Conservation (phyloP, 1,284 basidiomycete genomes). For the Pseudozyma hubeiensis region DNA sequence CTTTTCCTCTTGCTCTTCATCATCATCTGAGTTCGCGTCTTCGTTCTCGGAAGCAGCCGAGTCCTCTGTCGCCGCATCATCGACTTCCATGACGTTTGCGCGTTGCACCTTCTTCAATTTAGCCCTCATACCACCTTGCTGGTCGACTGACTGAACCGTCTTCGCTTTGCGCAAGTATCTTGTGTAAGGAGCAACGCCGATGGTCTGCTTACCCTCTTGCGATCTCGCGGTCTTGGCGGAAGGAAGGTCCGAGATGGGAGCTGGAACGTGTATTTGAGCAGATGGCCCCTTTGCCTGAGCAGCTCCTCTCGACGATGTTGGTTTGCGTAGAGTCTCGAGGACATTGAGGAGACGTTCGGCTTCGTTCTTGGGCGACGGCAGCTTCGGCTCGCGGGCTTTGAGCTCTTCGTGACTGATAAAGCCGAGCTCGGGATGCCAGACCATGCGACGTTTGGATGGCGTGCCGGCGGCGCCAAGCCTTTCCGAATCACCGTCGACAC, state of each 20-base stretch:
- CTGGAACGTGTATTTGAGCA: slow-evolving; percentile 40
- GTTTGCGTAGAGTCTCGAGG: slow-evolving; percentile 68
- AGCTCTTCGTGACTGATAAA: slow-evolving; percentile 64
- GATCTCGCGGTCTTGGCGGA: slow-evolving; percentile 6
- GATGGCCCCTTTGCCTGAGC: slow-evolving; percentile 25
- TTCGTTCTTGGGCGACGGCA: slow-evolving; percentile 68
- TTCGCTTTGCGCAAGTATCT: slow-evolving; percentile 50
- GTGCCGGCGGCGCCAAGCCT: slow-evolving; percentile 25
- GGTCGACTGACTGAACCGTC: slow-evolving; percentile 20
- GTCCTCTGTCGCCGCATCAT: slow-evolving; percentile 26
- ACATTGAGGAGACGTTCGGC: slow-evolving; percentile 69
- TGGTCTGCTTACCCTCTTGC: slow-evolving; percentile 14
- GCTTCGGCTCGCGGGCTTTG: slow-evolving; percentile 51
- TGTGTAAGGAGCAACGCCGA: slow-evolving; percentile 58
- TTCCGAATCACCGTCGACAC: slow-evolving; percentile 45
- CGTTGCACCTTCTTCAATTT: slow-evolving; percentile 30
- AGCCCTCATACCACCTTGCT: slow-evolving; percentile 44
- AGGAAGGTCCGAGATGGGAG: slow-evolving; percentile 43
- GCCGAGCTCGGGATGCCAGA: slow-evolving; percentile 63
- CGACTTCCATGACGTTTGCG: slow-evolving; percentile 7
- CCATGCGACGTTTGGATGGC: slow-evolving; percentile 60
- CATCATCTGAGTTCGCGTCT: slow-evolving; percentile 5
- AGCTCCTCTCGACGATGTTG: slow-evolving; percentile 54
- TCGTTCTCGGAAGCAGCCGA: slow-evolving; percentile 27
- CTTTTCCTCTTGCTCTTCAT: slow-evolving; percentile 14